Percentiles rank a stretch among this genome's conserved stretches.
These are phyloP conservation scores for Lodderomyces parapsilosis DNA, from an alignment of 1,139 yeast genomes.

Conservation along the genomic window DNA sequence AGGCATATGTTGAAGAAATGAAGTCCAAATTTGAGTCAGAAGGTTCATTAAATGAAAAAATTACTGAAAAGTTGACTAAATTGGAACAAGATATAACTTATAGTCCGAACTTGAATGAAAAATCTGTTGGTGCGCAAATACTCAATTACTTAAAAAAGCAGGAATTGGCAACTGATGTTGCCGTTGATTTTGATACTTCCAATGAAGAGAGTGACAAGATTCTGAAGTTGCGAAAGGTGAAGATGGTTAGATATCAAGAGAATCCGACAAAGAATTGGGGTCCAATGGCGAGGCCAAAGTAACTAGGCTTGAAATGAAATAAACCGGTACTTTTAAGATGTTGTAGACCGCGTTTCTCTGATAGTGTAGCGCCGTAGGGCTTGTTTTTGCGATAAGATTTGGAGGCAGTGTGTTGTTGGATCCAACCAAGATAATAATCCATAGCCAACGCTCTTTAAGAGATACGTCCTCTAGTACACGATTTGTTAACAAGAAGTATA, in stretches of 20 bases:
- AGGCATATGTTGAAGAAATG: slow-evolving; percentile 31
- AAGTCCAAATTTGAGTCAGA: slow-evolving; percentile 20
- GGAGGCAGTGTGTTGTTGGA: too few relatives aligned
- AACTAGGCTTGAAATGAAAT: not conserved
- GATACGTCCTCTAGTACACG: too few relatives aligned
- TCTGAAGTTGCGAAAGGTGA: slow-evolving; percentile 64
- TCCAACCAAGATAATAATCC: too few relatives aligned
- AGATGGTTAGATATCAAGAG: slow-evolving; percentile 83
- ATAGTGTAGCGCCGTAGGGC: too few relatives aligned
- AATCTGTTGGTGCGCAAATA: slow-evolving; percentile 63
- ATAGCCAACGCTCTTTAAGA: too few relatives aligned
- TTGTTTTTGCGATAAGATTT: too few relatives aligned
- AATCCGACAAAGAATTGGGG: slow-evolving; percentile 97
- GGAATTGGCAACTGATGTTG: slow-evolving; percentile 3
- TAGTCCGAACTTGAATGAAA: slow-evolving; percentile 37
- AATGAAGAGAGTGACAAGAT: slow-evolving; percentile 57
- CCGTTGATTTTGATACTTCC: slow-evolving; percentile 45
- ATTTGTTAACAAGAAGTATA: too few relatives aligned
- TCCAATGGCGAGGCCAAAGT: slow-evolving; percentile 73
- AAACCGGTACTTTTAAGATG: too few relatives aligned
- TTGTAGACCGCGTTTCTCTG: too few relatives aligned
- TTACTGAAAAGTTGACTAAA: slow-evolving; percentile 28
- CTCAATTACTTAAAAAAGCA: slow-evolving; percentile 39
- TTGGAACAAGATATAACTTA: slow-evolving; percentile 26
- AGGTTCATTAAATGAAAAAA: slow-evolving; percentile 20